Conservation (phyloP, 2,329 filamentous ascomycete genomes). For the Penicillium sp. region DNA sequence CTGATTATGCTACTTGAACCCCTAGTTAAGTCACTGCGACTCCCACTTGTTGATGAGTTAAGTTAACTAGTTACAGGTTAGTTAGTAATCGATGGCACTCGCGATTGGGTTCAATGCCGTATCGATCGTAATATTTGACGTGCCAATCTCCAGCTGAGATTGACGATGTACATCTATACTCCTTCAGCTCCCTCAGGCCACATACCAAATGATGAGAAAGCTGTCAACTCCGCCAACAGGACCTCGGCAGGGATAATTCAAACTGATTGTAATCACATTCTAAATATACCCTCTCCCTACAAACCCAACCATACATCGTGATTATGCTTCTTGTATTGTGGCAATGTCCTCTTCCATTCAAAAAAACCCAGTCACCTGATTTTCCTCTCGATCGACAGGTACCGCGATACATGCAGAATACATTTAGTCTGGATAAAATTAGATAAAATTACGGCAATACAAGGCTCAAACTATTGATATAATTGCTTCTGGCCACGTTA, state of each 20-base stretch:
- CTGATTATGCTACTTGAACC: too few species aligned
- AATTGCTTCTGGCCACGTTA: conserved; percentile 11
- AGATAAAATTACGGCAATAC: not conserved
- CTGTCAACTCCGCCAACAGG: not conserved
- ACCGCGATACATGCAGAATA: conserved; percentile 1
- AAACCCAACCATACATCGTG: not conserved
- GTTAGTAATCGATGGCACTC: too few species aligned
- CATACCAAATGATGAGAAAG: too few species aligned
- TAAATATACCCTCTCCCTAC: not conserved
- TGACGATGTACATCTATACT: too few species aligned
- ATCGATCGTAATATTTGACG: too few species aligned
- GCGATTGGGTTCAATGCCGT: too few species aligned
- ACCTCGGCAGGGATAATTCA: not conserved
- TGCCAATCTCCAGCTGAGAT: too few species aligned
- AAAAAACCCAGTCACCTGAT: not conserved
- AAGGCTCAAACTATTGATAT: conserved; percentile 4
- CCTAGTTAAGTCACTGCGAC: too few species aligned
- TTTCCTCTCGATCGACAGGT: not conserved
- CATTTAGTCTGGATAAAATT: not conserved
- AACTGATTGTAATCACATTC: too few species aligned
- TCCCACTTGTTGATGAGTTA: too few species aligned
- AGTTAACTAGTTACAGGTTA: too few species aligned
- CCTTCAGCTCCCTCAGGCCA: too few species aligned
- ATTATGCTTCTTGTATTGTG: not conserved
- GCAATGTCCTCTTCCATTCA: not conserved